phyloP scores from a whole-genome alignment of 2,329 filamentous ascomycete species.

The Hymenoscyphus linearis region DNA sequence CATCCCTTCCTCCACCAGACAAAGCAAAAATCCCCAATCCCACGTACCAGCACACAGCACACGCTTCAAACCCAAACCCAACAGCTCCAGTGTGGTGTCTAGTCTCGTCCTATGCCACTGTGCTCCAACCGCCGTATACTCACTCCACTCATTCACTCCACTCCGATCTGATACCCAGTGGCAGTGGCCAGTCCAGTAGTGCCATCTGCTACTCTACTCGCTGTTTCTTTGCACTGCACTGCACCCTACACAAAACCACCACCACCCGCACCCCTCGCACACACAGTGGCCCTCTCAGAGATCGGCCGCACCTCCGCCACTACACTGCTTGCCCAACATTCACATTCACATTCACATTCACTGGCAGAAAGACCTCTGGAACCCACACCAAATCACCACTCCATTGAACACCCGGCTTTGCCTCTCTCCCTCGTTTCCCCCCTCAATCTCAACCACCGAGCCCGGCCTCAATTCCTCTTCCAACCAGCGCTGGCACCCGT shows the following conservation, averaged over 20 bases:
- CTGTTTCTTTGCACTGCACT: conserved; percentile 4
- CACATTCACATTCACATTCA: neutral
- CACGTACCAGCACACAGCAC: neutral
- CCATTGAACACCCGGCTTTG: neutral
- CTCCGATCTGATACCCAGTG: neutral
- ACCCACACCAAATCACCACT: neutral
- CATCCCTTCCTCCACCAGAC: conserved; percentile 5
- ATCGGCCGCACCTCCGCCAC: neutral
- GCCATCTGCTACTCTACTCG: conserved; percentile 7
- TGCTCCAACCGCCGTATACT: neutral
- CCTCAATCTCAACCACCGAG: neutral
- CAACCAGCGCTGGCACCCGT: neutral
- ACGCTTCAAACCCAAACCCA: neutral
- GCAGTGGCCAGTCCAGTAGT: neutral
- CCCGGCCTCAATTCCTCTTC: neutral
- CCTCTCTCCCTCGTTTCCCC: neutral
- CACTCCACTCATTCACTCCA: neutral
- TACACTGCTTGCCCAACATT: neutral
- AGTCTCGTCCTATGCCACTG: neutral
- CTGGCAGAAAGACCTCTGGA: neutral
- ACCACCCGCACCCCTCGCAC: conserved; percentile 8
- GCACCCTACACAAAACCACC: conserved; percentile 7
- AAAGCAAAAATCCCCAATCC: neutral
- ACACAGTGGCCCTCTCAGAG: neutral
- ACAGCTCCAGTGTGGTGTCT: neutral